Conservation (phyloP, 2,329 filamentous ascomycete genomes). For the Colletotrichum sp. region DNA sequence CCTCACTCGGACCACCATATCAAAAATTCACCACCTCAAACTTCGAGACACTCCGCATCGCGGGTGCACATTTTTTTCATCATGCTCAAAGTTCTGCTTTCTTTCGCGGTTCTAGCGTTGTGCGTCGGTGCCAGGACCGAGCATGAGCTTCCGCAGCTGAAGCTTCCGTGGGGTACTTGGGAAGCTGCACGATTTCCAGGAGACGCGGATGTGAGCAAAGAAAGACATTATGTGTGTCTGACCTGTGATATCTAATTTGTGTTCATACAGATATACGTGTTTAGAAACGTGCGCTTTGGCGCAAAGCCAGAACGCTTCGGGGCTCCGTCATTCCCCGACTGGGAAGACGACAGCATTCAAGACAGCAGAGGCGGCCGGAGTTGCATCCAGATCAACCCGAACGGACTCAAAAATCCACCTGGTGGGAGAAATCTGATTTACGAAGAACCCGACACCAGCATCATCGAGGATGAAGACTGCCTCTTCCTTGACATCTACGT, state of each 20-base stretch:
- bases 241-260: neutral
- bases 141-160: neutral
- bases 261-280: neutral
- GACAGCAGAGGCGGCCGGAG: neutral
- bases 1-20: neutral
- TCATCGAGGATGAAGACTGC: conserved; percentile 43
- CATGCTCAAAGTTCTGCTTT: neutral
- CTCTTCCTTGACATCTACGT: conserved; percentile 56
- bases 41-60: neutral
- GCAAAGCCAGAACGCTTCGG: neutral
- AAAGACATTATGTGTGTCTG: neutral
- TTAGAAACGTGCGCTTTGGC: neutral
- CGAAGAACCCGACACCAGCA: neutral
- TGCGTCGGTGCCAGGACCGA: neutral
- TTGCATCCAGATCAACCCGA: neutral
- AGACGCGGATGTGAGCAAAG: neutral
- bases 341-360: neutral
- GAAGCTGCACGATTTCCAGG: neutral
- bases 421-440: neutral
- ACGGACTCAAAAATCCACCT: neutral
- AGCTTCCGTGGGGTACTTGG: neutral
- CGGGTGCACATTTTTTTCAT: neutral
- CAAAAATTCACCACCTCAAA: neutral
- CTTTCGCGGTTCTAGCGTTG: neutral
- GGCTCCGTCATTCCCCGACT: neutral